These are phyloP conservation scores for Phytopythium ostracodes DNA, from an alignment of 352 stramenopile genomes.

Conservation along the genomic window DNA sequence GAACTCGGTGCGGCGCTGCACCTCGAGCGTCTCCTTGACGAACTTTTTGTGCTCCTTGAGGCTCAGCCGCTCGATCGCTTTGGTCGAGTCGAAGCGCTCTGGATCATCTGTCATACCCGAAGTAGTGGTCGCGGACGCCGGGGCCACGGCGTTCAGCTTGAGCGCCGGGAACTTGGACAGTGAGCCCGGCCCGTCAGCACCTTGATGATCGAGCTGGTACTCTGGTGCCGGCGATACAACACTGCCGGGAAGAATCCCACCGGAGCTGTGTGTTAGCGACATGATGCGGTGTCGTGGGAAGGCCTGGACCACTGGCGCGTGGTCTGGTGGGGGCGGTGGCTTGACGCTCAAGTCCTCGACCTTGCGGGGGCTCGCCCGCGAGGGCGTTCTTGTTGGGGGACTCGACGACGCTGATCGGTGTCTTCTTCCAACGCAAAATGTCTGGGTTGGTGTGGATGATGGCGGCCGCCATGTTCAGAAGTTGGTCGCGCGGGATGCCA, in stretches of 20 bases:
- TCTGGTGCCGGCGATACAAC: neutral
- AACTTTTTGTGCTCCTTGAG: slow-evolving; percentile 13
- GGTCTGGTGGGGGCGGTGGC: neutral
- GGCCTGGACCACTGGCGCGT: neutral
- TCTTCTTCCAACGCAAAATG: neutral
- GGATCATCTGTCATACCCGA: neutral
- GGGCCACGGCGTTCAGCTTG: slow-evolving; percentile 8
- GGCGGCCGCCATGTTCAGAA: slow-evolving; percentile 9
- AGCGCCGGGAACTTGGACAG: slow-evolving; percentile 6
- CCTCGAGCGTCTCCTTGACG: slow-evolving; percentile 16
- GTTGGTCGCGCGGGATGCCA: slow-evolving; percentile 9
- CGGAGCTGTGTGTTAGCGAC: neutral
- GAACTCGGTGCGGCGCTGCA: slow-evolving; percentile 30
- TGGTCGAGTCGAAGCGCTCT: neutral
- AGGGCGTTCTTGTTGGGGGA: neutral
- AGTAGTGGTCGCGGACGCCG: neutral
- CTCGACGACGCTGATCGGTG: neutral
- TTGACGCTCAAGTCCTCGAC: neutral
- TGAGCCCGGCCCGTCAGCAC: neutral
- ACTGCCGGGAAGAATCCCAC: neutral
- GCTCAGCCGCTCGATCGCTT: slow-evolving; percentile 8
- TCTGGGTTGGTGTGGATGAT: slow-evolving; percentile 14
- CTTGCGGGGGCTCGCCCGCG: neutral
- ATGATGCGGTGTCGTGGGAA: slow-evolving; percentile 1
- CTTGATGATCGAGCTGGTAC: neutral